Percentiles rank a stretch among this genome's conserved stretches.
phyloP scores from a whole-genome alignment of 768 basidiomycete genomes.

The Leccinellum luteum region DNA sequence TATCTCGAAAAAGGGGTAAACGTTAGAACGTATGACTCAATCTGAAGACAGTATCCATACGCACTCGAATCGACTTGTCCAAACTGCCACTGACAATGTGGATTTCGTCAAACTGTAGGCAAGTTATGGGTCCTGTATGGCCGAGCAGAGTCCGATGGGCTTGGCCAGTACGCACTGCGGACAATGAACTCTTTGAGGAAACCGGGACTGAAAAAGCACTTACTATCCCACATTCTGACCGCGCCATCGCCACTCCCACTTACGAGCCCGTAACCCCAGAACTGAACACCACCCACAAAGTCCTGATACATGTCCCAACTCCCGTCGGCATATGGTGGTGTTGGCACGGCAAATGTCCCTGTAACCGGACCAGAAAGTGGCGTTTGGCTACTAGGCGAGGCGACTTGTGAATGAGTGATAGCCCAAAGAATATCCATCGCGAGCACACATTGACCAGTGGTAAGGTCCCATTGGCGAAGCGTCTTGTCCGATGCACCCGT shows the following conservation, averaged over 20 bases:
- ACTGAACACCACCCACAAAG: slow-evolving; percentile 96
- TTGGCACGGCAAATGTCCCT: slow-evolving; percentile 76
- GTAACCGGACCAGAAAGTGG: slow-evolving; percentile 54
- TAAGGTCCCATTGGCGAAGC: slow-evolving; percentile 96
- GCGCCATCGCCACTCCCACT: slow-evolving; percentile 97
- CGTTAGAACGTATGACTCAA: background rate
- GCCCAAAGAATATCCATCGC: slow-evolving; percentile 99
- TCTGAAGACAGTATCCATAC: slow-evolving; percentile 23
- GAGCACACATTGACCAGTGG: slow-evolving; percentile 96
- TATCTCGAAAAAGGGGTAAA: slow-evolving; percentile 49
- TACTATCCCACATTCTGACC: slow-evolving; percentile 99
- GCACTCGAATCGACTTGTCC: slow-evolving; percentile 87
- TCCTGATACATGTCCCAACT: slow-evolving; percentile 95
- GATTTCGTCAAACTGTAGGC: slow-evolving; percentile 93
- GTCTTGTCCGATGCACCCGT: slow-evolving; percentile 99
- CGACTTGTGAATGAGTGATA: slow-evolving; percentile 79
- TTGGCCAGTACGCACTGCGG: slow-evolving; percentile 94
- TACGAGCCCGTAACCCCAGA: slow-evolving; percentile 97
- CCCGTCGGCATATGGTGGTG: slow-evolving; percentile 85
- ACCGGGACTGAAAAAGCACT: slow-evolving; percentile 29
- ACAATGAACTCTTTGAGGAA: background rate
- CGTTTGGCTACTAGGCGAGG: slow-evolving; percentile 38
- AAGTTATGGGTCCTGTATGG: slow-evolving; percentile 91
- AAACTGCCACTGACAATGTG: slow-evolving; percentile 91
- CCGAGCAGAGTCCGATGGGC: slow-evolving; percentile 90